Conservation (phyloP, 371 early-diverging fungal genomes). For the Mucor piriformis region DNA sequence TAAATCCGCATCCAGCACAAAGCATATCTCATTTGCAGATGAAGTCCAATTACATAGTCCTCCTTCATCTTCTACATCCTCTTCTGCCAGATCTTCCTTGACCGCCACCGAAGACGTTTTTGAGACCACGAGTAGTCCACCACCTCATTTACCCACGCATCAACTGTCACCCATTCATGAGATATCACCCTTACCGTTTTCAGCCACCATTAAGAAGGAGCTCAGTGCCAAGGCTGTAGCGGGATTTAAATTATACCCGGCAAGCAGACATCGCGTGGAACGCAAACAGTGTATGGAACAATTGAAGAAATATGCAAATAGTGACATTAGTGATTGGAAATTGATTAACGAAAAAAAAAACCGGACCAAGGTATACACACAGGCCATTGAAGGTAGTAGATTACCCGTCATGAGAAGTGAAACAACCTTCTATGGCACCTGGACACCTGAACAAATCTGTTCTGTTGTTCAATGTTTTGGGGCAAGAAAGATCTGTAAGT, state of each 20-base stretch:
- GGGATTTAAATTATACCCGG: conserved; percentile 35
- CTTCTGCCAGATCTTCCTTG: conserved; percentile 9
- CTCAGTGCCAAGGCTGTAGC: not conserved
- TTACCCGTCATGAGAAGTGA: conserved; percentile 60
- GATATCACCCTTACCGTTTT: not conserved
- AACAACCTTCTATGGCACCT: conserved; percentile 40
- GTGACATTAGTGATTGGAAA: conserved; percentile 53
- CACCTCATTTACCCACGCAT: not conserved
- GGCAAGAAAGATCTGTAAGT: conserved; percentile 45
- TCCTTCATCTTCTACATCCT: conserved; percentile 3
- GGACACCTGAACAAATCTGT: conserved; percentile 60
- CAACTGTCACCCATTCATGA: conserved; percentile 10
- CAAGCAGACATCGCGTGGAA: conserved; percentile 35
- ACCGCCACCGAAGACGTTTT: not conserved
- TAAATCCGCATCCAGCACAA: not conserved
- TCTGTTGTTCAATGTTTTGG: conserved; percentile 55
- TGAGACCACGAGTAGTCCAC: not conserved
- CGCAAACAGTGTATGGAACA: conserved; percentile 42
- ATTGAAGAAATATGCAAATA: conserved; percentile 44
- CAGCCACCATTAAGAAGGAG: not conserved
- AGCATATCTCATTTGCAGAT: conserved; percentile 27
- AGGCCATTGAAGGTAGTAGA: conserved; percentile 44
- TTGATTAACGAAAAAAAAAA: conserved; percentile 39
- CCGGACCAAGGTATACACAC: conserved; percentile 47
- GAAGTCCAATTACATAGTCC: conserved; percentile 5